phyloP scores from a whole-genome alignment of 768 basidiomycete species.

The Leccinum rimulosum region DNA sequence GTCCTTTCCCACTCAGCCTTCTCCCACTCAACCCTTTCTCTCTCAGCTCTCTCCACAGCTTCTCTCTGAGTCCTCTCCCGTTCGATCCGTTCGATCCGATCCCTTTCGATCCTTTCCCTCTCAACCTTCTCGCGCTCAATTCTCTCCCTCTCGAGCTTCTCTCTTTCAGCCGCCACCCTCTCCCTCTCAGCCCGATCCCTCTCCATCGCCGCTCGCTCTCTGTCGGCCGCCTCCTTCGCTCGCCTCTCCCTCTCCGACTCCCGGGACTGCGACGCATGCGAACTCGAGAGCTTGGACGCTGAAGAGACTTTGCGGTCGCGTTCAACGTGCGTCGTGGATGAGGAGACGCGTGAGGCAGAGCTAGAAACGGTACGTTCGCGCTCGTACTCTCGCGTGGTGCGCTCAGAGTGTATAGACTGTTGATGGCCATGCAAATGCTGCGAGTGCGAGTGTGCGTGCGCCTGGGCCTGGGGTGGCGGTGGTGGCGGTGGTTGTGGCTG shows the following conservation, averaged over 20 bases:
- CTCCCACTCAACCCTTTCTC: conserved; percentile 7
- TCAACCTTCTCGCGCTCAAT: conserved; percentile 9
- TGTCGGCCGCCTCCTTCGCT: conserved; percentile 12
- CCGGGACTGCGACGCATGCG: conserved; percentile 18
- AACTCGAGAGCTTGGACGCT: conserved; percentile 36
- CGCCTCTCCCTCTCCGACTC: conserved; percentile 25
- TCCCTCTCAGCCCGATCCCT: conserved; percentile 13
- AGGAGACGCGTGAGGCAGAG: conserved; percentile 25
- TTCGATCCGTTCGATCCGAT: neutral
- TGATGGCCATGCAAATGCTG: neutral
- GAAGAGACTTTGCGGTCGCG: conserved; percentile 26
- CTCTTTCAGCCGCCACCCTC: too few relatives aligned
- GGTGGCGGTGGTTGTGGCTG: neutral
- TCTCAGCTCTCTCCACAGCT: neutral
- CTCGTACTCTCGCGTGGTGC: conserved; percentile 20
- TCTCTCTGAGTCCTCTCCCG: conserved; percentile 8
- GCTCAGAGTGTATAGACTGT: conserved; percentile 24
- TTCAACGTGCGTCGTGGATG: conserved; percentile 21
- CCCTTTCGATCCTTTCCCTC: conserved; percentile 2
- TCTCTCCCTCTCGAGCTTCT: conserved; percentile 5
- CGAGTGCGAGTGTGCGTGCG: conserved; percentile 1
- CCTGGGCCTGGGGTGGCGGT: neutral
- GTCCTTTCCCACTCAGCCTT: neutral
- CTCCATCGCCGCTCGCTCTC: conserved; percentile 1
- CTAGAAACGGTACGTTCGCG: conserved; percentile 25